phyloP scores from a whole-genome alignment of 176 grass and related monocot species.

The Musa beccarii region DNA sequence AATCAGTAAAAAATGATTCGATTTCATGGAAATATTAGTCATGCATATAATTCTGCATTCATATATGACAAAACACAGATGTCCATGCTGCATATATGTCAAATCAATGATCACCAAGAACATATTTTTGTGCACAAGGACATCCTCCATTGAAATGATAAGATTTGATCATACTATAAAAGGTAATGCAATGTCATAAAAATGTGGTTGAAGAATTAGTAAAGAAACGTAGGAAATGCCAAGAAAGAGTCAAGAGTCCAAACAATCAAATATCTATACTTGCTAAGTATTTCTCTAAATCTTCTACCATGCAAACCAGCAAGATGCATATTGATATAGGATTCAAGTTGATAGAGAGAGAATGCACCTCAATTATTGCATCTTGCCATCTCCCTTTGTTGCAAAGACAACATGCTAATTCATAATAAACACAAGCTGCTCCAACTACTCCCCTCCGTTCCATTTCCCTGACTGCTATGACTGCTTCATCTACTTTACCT shows the following conservation, averaged over 20 bases:
- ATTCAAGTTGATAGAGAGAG: not conserved
- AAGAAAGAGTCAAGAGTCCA: not conserved
- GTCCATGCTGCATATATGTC: too few species aligned
- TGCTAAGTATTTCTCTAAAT: not conserved
- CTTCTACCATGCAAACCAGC: not conserved
- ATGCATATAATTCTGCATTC: too few species aligned
- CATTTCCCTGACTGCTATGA: slow-evolving; percentile 73
- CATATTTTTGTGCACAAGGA: too few species aligned
- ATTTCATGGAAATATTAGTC: too few species aligned
- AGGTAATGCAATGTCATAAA: not conserved
- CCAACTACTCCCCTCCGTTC: slow-evolving; percentile 86
- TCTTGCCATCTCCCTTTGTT: slow-evolving; percentile 83
- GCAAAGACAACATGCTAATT: slow-evolving; percentile 81
- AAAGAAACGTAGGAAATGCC: not conserved
- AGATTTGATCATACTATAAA: too few species aligned
- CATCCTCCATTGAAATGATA: too few species aligned
- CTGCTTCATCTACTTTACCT: slow-evolving; percentile 64
- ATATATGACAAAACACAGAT: too few species aligned
- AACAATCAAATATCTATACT: not conserved
- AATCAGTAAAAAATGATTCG: too few species aligned
- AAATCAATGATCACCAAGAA: too few species aligned
- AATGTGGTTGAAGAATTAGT: not conserved
- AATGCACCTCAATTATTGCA: slow-evolving; percentile 75
- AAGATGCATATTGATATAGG: too few species aligned
- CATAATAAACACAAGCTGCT: slow-evolving; percentile 76